Percentiles rank a stretch among this genome's conserved stretches.
Conservation (phyloP, 768 basidiomycete genomes). For the Termitomyces sp. region DNA sequence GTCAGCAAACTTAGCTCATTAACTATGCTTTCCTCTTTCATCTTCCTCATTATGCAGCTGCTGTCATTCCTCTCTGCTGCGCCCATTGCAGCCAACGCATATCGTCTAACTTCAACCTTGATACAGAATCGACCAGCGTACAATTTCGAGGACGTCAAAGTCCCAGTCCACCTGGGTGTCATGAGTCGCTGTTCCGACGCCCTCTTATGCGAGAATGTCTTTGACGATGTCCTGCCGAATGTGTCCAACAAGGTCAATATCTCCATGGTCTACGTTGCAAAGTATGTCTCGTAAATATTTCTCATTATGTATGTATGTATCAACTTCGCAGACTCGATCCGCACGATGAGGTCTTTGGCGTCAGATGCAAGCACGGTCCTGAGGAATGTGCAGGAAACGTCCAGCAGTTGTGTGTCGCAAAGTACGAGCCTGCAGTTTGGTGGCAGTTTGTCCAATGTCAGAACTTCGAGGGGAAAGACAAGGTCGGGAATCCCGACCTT, state of each 20-base stretch:
- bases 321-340: slow-evolving; percentile 46
- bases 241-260: slow-evolving; percentile 65
- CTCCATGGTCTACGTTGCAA: slow-evolving; percentile 67
- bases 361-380: slow-evolving; percentile 74
- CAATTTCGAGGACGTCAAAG: slow-evolving; percentile 27
- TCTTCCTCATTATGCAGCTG: slow-evolving; percentile 3
- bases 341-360: slow-evolving; percentile 70
- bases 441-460: slow-evolving; percentile 84
- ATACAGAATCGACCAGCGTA: slow-evolving; percentile 3
- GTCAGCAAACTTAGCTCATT: slow-evolving; percentile 1
- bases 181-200: slow-evolving; percentile 77
- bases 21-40: background rate
- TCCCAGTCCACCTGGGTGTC: slow-evolving; percentile 46
- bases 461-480: slow-evolving; percentile 57
- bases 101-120: slow-evolving; percentile 4
- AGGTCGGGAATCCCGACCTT: slow-evolving; percentile 61
- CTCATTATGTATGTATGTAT: background rate
- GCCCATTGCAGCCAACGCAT: background rate
- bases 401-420: slow-evolving; percentile 78
- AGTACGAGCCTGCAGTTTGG: slow-evolving; percentile 58
- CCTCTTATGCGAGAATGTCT: slow-evolving; percentile 70
- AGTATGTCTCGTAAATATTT: slow-evolving; percentile 37
- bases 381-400: slow-evolving; percentile 86
- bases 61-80: slow-evolving; percentile 3
- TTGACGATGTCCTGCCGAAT: slow-evolving; percentile 63